phyloP scores from a whole-genome alignment of 140 eudicot species.

The Erigeron philadelphicus region DNA sequence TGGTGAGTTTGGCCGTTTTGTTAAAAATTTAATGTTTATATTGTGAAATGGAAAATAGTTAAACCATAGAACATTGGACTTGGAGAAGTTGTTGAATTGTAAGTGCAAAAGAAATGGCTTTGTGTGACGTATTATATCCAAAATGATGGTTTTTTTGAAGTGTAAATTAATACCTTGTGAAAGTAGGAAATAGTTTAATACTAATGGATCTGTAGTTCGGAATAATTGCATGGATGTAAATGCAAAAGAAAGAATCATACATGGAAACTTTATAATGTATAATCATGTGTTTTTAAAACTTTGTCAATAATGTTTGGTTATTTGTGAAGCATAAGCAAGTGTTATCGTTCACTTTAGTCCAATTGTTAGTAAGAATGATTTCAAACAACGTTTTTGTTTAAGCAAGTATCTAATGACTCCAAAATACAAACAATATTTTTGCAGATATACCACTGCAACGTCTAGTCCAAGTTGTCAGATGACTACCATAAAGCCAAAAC shows the following conservation, averaged over 20 bases:
- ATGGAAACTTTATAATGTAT: not conserved
- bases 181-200: not conserved
- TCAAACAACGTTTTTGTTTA: not conserved
- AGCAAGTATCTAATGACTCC: not conserved
- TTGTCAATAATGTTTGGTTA: not conserved
- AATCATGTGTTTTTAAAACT: not conserved
- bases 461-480: constrained; percentile 52
- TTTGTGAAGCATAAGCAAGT: not conserved
- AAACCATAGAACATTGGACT: not conserved
- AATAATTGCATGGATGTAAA: not conserved
- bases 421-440: constrained; percentile 1
- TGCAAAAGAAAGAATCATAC: not conserved
- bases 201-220: not conserved
- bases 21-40: not conserved
- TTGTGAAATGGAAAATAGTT: not conserved
- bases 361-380: not conserved
- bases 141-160: not conserved
- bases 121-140: not conserved
- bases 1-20: not conserved
- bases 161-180: not conserved
- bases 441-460: constrained; percentile 60
- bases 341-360: not conserved
- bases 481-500: constrained; percentile 48
- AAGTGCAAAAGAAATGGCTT: not conserved
- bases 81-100: not conserved